Conservation (phyloP, 257 asterid genomes). For the Primulina tabacum region DNA sequence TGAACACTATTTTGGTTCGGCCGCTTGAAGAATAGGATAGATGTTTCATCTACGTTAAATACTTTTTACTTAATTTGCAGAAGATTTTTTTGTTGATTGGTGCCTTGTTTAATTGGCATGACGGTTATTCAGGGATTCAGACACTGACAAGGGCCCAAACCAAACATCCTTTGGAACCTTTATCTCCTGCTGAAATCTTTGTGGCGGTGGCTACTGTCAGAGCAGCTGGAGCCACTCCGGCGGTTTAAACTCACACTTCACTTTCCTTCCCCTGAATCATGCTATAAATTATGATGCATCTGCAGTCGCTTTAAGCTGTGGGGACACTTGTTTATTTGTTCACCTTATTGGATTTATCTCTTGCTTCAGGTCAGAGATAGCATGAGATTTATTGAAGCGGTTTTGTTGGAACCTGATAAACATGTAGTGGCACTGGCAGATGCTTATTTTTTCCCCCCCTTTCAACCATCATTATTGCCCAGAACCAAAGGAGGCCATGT, state of each 20-base stretch:
- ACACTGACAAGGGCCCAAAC: conserved; percentile 66
- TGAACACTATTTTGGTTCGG: too few relatives aligned
- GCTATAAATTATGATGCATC: too few relatives aligned
- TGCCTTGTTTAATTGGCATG: neutral
- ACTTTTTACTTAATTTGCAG: neutral
- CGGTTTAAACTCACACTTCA: conserved; percentile 45
- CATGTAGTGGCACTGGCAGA: conserved; percentile 88
- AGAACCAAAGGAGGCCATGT: conserved; percentile 86
- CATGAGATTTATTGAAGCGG: conserved; percentile 92
- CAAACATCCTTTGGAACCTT: conserved; percentile 90
- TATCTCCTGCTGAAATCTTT: conserved; percentile 83
- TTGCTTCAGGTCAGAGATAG: conserved; percentile 80
- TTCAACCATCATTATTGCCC: conserved; percentile 80
- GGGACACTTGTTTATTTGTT: neutral
- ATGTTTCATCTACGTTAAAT: conserved; percentile 12
- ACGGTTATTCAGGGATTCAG: conserved; percentile 50
- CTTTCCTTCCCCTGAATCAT: too few relatives aligned
- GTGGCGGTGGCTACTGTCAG: conserved; percentile 94
- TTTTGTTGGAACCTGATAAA: conserved; percentile 87
- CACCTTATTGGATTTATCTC: conserved; percentile 7
- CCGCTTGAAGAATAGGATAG: neutral
- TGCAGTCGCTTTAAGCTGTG: too few relatives aligned
- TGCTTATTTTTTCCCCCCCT: conserved; percentile 97
- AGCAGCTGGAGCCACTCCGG: conserved; percentile 98
- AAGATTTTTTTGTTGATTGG: conserved; percentile 16